Base-by-base conservation (phyloP, 2,329 filamentous ascomycete species). In the Colletotrichum sublineola region DNA sequence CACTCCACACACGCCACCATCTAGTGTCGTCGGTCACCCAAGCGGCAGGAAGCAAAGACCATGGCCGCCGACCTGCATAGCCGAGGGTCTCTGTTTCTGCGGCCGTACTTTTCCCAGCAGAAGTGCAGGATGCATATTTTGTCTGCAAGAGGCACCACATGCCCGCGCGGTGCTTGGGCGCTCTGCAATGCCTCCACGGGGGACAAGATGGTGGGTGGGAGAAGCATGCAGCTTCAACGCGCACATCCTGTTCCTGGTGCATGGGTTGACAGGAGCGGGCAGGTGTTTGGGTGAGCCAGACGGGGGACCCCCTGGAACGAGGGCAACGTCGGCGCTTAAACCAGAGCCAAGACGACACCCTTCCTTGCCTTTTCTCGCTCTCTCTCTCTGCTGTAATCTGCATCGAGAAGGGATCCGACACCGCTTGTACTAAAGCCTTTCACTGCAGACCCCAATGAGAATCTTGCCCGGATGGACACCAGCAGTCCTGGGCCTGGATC, bases 31-130 rank as follows among this genome's bases (percentile, higher is more conserved):
- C 50, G 50, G 52, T 38, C 64, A 68, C 42, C 42, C 42, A 67
- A 52, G 36, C 18, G 53, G 48, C 31, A 33, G 52, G 66, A 65
- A 57, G 70, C 56, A 36, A 46, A 62, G 65, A 64, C 64, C 65
- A 68, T 64, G 67, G 71, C n/a, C 68, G 66, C n/a, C 68, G 66
- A 64, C 75, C 76, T 82, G 81, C 81, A 82, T 82, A 82, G 74
- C 80, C 80, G 81, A 82, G 78, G 80, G 80, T 74, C 80, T 78
- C 79, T 77, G 74, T 75, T 78, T 79, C 78, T 82, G 80, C 80
- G 79, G 75, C 79, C 79, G 74, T 42, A 71, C 56, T 31, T 65
- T 65, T 69, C 70, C 73, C 71, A 71, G 64, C 36, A 60, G 67
- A 74, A 71, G 73, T 70, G 67, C 73, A 65, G 67, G 64, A 64